Evolutionary conservation across 768 basidiomycete genomes (phyloP).

Genomic region (Gloeophyllum trabeum): DNA sequence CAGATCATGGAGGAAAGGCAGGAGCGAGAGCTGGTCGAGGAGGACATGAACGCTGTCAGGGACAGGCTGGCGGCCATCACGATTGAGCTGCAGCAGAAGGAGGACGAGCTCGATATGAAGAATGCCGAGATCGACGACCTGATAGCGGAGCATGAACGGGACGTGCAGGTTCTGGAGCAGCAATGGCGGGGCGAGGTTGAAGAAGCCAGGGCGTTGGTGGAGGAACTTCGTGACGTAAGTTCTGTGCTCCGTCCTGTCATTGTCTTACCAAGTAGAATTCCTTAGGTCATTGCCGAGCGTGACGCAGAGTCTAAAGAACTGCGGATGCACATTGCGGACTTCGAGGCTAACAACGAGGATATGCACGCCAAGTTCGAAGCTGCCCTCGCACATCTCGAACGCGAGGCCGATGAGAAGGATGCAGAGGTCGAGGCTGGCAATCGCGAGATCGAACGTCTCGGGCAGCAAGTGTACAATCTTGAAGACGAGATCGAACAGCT

Average conservation of each 20-base stretch:
- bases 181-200: conserved; percentile 88
- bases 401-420: conserved; percentile 72
- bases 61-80: conserved; percentile 72
- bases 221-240: conserved; percentile 67
- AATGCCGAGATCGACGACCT: conserved; percentile 71
- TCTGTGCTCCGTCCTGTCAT: background rate
- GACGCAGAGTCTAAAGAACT: conserved; percentile 72
- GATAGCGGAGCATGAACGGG: conserved; percentile 59
- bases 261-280: conserved; percentile 5
- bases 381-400: conserved; percentile 65
- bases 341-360: conserved; percentile 62
- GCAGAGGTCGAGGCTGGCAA: conserved; percentile 64
- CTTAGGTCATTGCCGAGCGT: conserved; percentile 63
- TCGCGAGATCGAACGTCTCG: conserved; percentile 68
- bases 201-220: conserved; percentile 65
- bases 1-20: conserved; percentile 62
- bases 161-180: conserved; percentile 64
- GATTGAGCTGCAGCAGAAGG: conserved; percentile 78
- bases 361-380: conserved; percentile 66
- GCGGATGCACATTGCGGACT: conserved; percentile 60
- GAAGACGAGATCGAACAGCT: conserved; percentile 80
- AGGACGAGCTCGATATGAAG: conserved; percentile 73
- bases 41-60: conserved; percentile 57
- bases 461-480: conserved; percentile 66
- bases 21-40: conserved; percentile 70